Percentiles rank a stretch among this genome's conserved stretches.
phyloP scores from a whole-genome alignment of 257 asterid genomes.

The Penstemon barbatus region DNA sequence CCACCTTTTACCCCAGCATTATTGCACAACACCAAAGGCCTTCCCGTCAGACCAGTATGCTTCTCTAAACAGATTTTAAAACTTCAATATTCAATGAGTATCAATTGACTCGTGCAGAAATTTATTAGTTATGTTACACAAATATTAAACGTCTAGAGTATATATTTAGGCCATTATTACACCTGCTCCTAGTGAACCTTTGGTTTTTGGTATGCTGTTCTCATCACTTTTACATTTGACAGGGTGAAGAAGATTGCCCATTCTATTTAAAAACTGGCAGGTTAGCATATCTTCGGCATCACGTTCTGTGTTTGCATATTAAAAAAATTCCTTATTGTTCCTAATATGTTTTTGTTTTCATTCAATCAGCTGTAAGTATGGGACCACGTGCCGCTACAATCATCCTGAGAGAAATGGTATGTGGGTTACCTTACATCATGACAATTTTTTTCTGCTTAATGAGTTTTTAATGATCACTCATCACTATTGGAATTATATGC shows the following conservation, averaged over 20 bases:
- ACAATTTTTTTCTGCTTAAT: slow-evolving; percentile 8
- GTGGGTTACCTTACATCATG: slow-evolving; percentile 20
- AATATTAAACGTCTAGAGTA: background rate
- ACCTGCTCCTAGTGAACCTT: too few relatives aligned
- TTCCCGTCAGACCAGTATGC: slow-evolving; percentile 86
- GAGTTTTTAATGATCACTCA: slow-evolving; percentile 19
- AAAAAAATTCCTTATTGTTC: slow-evolving; percentile 24
- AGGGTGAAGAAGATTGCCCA: slow-evolving; percentile 98
- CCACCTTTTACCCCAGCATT: slow-evolving; percentile 56
- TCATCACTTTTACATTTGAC: slow-evolving; percentile 34
- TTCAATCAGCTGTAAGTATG: slow-evolving; percentile 86
- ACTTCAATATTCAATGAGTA: slow-evolving; percentile 13
- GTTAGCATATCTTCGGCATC: slow-evolving; percentile 42
- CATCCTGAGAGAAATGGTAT: slow-evolving; percentile 91
- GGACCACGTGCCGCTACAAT: slow-evolving; percentile 86
- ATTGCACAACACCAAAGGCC: slow-evolving; percentile 86
- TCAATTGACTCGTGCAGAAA: slow-evolving; percentile 17
- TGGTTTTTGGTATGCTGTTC: slow-evolving; percentile 12
- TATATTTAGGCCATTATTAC: slow-evolving; percentile 5
- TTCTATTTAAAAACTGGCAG: slow-evolving; percentile 97
- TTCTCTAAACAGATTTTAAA: slow-evolving; percentile 22
- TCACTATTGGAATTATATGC: slow-evolving; percentile 17
- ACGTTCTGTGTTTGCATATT: background rate
- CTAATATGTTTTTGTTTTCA: slow-evolving; percentile 32
- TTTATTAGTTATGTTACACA: slow-evolving; percentile 11